A percentile compares a stretch with the other conserved stretches of the same genome.
phyloP scores from a whole-genome alignment of 2,329 filamentous ascomycete species.

The Bipolaris victoriae region DNA sequence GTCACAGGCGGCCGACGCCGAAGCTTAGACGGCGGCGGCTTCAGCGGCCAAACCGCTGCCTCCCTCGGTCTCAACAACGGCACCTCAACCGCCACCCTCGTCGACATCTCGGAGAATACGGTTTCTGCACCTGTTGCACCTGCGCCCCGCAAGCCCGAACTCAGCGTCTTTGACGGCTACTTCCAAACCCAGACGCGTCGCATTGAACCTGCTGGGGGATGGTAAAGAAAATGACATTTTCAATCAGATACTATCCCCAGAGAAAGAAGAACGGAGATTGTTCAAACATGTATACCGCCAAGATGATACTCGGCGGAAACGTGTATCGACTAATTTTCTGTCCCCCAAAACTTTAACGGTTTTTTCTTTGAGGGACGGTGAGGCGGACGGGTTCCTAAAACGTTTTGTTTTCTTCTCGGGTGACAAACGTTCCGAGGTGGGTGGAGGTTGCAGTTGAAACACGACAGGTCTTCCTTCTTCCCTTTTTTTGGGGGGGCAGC shows the following conservation, averaged over 20 bases:
- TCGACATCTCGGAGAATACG: constrained; percentile 22
- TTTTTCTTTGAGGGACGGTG: too few relatives aligned
- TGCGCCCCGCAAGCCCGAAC: constrained; percentile 33
- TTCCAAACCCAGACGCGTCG: constrained; percentile 42
- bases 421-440: neutral
- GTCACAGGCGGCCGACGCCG: constrained; percentile 36
- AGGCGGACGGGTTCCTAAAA: too few relatives aligned
- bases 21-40: constrained; percentile 45
- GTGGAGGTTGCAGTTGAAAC: neutral
- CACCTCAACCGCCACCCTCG: constrained; percentile 17
- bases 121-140: neutral
- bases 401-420: neutral
- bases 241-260: too few relatives aligned
- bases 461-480: neutral
- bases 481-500: too few relatives aligned
- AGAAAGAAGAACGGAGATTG: neutral
- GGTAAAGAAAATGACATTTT: constrained; percentile 15
- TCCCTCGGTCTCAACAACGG: constrained; percentile 25
- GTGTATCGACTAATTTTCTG: neutral
- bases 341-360: too few relatives aligned
- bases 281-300: constrained; percentile 8
- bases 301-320: constrained; percentile 25
- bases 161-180: constrained; percentile 47
- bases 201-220: constrained; percentile 30
- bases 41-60: constrained; percentile 37